These are phyloP conservation scores for Calonectria hawksworthii DNA, from an alignment of 2,329 filamentous ascomycete genomes.

Conservation along the genomic window DNA sequence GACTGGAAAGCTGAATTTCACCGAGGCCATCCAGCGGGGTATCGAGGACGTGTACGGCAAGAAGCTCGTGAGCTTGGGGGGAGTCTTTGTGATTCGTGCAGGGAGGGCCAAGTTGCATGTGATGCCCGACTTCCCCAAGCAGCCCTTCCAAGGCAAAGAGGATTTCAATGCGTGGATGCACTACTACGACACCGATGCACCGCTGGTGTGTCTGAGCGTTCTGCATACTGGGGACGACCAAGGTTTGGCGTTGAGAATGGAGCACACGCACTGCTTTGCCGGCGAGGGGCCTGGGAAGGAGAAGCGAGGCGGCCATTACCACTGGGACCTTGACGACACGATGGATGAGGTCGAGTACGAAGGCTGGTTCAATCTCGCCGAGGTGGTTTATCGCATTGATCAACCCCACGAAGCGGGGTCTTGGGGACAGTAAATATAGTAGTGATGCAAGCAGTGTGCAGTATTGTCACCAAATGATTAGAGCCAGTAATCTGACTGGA, in stretches of 20 bases:
- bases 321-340: conserved; percentile 52
- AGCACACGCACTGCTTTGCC: conserved; percentile 63
- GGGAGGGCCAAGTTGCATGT: conserved; percentile 57
- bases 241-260: conserved; percentile 56
- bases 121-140: conserved; percentile 60
- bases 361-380: conserved; percentile 60
- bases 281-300: conserved; percentile 32
- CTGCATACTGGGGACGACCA: conserved; percentile 57
- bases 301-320: conserved; percentile 59
- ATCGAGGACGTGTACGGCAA: conserved; percentile 51
- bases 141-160: conserved; percentile 46
- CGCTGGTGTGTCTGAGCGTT: conserved; percentile 56
- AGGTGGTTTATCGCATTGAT: conserved; percentile 56
- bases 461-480: neutral
- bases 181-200: conserved; percentile 54
- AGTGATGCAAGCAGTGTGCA: neutral
- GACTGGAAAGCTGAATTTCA: conserved; percentile 46
- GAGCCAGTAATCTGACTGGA: neutral
- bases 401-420: neutral
- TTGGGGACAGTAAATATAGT: neutral
- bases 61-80: conserved; percentile 54
- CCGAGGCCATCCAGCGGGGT: conserved; percentile 49
- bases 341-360: conserved; percentile 58
- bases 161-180: conserved; percentile 56
- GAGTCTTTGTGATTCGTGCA: conserved; percentile 55